Base-by-base conservation (phyloP, 2,329 filamentous ascomycete genomes). In the Sporothrix pseudoabietina region DNA sequence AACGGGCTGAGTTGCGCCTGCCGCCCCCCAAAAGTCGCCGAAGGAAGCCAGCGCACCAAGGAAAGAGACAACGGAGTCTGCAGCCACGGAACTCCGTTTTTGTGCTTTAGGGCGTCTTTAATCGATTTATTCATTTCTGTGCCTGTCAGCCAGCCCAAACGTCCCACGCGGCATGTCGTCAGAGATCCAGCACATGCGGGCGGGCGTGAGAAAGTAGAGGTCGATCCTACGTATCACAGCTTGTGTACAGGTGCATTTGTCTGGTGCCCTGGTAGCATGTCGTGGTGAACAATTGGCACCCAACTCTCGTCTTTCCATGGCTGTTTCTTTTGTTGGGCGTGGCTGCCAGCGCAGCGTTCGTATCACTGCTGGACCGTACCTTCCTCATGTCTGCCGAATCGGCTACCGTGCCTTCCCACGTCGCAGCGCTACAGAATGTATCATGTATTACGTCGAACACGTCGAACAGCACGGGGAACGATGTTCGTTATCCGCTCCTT, bases 81-180 rank as follows among this genome's bases (percentile, higher is more conserved):
- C 39, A 47, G 19, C 30, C 54, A 14, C 39, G 65, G 30, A 52
- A 68, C 44, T 52, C 65, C 65, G 65, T 22, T 52, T 44, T 35
- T 26, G 7, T 22, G 44, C 22, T 8, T 35, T 19, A 8, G 41
- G 35, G 26, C 32, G 26, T 19, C 16, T 16, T 26, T 35, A 35
- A 5, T 35, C 35, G 35, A 22, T 22, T 19, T n/a, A 54, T 22
- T 54, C 12, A 32, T 35, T 30, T 30, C 14, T 22, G 69, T 61
- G 69, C 69, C 69, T 59, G 69, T 47, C 39, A 32, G 52, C 69
- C 55, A 71, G 54, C 41, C 19, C 68, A 44, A 22, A 35, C 41
- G 16, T 52, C n/a, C 61, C 72, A 68, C 61, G 59, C 72, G 72
- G 68, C 72, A 71, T 71, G 72, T 71, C 61, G 69, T 71, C 72